A percentile compares a stretch with the other conserved stretches of the same genome.
Evolutionary conservation across 1,284 basidiomycete genomes (phyloP).

Genomic region (Sporisorium graminicola): DNA sequence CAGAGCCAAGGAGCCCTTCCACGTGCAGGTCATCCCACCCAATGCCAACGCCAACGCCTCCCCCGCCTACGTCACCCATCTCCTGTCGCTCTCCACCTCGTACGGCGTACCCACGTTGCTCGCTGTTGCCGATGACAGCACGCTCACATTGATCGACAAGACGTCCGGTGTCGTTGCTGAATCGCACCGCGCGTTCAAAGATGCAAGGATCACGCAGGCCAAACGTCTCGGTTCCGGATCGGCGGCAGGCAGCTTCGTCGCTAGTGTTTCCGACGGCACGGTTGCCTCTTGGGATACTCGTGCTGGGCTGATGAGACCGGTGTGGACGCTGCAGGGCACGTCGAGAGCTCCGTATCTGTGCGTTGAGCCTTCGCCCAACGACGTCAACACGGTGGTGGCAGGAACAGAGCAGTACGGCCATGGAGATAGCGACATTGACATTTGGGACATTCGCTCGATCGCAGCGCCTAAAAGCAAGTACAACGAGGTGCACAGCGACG

Average conservation of each 20-base stretch:
- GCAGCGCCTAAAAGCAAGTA: constrained; percentile 55
- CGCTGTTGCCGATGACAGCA: constrained; percentile 45
- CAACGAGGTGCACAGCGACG: constrained; percentile 67
- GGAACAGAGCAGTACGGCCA: constrained; percentile 64
- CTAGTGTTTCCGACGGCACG: constrained; percentile 37
- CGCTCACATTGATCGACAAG: constrained; percentile 57
- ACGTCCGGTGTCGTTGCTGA: constrained; percentile 31
- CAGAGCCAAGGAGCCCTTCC: constrained; percentile 44
- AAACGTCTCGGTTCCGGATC: constrained; percentile 14
- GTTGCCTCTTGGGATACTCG: constrained; percentile 54
- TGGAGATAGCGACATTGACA: constrained; percentile 60
- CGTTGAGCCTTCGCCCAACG: constrained; percentile 39
- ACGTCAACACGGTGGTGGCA: constrained; percentile 49
- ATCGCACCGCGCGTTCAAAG: constrained; percentile 31
- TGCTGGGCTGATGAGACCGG: constrained; percentile 16
- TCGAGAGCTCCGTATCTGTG: constrained; percentile 57
- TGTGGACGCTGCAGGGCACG: constrained; percentile 36
- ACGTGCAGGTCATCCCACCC: constrained; percentile 46
- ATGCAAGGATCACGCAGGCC: constrained; percentile 45
- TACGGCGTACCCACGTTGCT: constrained; percentile 43
- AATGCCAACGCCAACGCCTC: constrained; percentile 33
- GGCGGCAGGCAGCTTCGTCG: constrained; percentile 33
- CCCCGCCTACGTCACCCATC: constrained; percentile 54
- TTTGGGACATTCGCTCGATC: constrained; percentile 59
- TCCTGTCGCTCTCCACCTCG: constrained; percentile 46